Base-by-base conservation (phyloP, 768 basidiomycete genomes). In the Phanerochaete sordida region DNA sequence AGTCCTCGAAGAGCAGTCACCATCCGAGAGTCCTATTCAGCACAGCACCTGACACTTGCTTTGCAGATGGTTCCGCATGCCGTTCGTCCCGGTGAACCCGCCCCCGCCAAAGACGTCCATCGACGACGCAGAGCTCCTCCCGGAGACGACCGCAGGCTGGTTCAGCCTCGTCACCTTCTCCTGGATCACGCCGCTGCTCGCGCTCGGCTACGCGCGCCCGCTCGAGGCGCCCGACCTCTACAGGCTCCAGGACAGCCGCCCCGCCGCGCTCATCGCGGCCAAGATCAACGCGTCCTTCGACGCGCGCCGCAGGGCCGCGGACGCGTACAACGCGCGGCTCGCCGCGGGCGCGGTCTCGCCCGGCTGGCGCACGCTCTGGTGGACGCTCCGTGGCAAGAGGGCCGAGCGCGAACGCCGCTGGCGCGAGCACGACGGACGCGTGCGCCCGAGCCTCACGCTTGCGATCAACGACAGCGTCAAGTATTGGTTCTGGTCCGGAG, bases 201-300 rank as follows among this genome's bases (percentile, higher is more conserved):
- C 76, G 11, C 75, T 93, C 12, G 93, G 93, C 8, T 93, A 93
- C 67, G 80, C 84, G 8, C 82, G 93, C 8, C 90, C 93, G 0
- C 79, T 96, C 2, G 88, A 93, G 67, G 85, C 86, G 0, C 73
- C 87, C 0, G 93, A 95, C 72, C 77, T 95, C 3, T 95, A 87
- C 79, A 89, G 84, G 71, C 83, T 95, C 26, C 85, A 85, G 59
- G 81, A 85, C 37, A 70, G 81, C 23, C 82, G 85, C 26, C 77
- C 82, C 1, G 81, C 93, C 0, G 79, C 76, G 1, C 66, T 74
- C 16, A 83, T 93, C 39, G 88, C 90, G 2, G 75, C 82, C 1
- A 75, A 78, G 35, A 88, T 96, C 43, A 76, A 81, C 21, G 72
- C 71, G 2, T 89, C 89, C 0, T 94, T 88, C 67, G 82, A 86